phyloP scores from a whole-genome alignment of 495 filamentous ascomycete genomes.

The Hyaloscypha hepaticicola region DNA sequence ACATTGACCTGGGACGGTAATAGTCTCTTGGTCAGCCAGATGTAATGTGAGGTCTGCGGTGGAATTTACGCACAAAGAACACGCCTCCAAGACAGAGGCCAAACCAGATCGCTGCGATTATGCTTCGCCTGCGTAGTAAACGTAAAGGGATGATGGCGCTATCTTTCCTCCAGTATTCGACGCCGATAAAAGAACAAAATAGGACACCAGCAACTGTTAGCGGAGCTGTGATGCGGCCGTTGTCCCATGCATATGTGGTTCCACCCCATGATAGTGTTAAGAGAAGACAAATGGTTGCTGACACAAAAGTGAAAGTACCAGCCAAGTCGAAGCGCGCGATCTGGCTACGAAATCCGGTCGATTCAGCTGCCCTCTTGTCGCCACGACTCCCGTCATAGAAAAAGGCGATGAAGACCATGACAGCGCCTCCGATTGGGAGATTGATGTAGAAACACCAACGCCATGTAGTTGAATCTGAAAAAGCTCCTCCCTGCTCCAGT shows the following conservation, averaged over 20 bases:
- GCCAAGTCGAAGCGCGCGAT: constrained; percentile 68
- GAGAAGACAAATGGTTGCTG: constrained; percentile 66
- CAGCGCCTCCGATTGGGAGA: neutral
- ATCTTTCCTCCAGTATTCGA: neutral
- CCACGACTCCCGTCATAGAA: neutral
- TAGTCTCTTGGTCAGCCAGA: too few species aligned
- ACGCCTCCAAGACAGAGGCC: too few species aligned
- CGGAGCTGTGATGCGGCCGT: neutral
- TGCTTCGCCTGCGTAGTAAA: neutral
- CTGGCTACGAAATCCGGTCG: too few species aligned
- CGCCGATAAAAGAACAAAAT: neutral
- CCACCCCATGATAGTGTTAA: constrained; percentile 88
- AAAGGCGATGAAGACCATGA: neutral
- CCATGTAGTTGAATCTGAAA: constrained; percentile 48
- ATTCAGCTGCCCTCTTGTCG: constrained; percentile 26
- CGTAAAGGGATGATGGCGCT: neutral
- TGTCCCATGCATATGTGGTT: constrained; percentile 48
- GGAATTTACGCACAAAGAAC: too few species aligned
- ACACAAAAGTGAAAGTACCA: constrained; percentile 67
- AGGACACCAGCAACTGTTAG: neutral
- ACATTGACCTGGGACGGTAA: too few species aligned
- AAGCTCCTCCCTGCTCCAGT: constrained; percentile 62
- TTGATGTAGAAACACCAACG: constrained; percentile 68
- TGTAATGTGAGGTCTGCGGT: too few species aligned
- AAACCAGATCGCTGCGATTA: neutral